Conservation (phyloP, 805 yeast genomes). For the Metschnikowia henanensis region DNA sequence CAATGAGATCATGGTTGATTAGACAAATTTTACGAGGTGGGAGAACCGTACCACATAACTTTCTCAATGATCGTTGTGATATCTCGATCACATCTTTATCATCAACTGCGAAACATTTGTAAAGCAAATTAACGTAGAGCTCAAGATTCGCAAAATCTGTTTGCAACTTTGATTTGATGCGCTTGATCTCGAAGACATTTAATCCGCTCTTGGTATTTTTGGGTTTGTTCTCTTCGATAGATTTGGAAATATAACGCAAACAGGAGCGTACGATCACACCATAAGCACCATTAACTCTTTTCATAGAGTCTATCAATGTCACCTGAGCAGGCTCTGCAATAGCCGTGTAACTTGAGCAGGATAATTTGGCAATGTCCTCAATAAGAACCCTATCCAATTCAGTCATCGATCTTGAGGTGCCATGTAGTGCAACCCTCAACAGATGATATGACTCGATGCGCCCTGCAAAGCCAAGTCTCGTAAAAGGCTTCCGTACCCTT, state of each 20-base stretch:
- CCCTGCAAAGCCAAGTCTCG: constrained; percentile 76
- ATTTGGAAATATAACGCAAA: constrained; percentile 48
- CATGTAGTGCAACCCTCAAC: constrained; percentile 67
- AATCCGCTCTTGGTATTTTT: constrained; percentile 66
- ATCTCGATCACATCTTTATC: constrained; percentile 51
- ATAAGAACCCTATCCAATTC: constrained; percentile 62
- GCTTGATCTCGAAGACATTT: constrained; percentile 53
- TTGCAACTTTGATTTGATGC: constrained; percentile 56
- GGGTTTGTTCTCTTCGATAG: constrained; percentile 48
- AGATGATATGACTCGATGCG: constrained; percentile 73
- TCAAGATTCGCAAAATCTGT: constrained; percentile 56
- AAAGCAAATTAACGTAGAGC: constrained; percentile 47
- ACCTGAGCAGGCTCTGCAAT: constrained; percentile 71
- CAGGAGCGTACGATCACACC: constrained; percentile 51
- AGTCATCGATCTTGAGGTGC: constrained; percentile 72
- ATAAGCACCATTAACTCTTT: constrained; percentile 67
- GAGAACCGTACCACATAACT: constrained; percentile 26
- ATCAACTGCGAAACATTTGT: constrained; percentile 56
- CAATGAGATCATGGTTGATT: constrained; percentile 44
- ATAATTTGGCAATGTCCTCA: constrained; percentile 59
- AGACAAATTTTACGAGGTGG: constrained; percentile 47
- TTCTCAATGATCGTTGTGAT: constrained; percentile 53
- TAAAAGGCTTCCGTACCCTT: constrained; percentile 64
- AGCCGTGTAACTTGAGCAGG: constrained; percentile 69
- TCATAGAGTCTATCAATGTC: constrained; percentile 66